Evolutionary conservation across 2,329 filamentous ascomycete genomes (phyloP), one percentile per base, ranked within the genome.

Genomic region (Cercospora brassicicola): DNA sequence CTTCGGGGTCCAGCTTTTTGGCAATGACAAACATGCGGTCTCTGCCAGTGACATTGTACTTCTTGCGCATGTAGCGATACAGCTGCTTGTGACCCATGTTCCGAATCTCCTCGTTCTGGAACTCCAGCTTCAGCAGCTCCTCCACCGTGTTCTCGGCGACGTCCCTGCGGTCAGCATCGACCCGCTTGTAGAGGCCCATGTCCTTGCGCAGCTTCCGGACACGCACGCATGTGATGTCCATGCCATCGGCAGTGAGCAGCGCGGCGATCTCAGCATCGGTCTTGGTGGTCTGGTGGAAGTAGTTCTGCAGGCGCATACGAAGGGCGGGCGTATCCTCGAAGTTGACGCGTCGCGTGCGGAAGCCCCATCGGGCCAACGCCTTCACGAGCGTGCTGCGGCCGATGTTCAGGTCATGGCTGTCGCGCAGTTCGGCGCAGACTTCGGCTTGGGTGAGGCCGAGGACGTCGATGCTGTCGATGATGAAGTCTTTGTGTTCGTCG

Each of bases 171-270:
- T 65, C 56, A 18, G 45, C 39, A 20, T 51, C 62, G 15, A 59
- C 57, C 23, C 62, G 45, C 62, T 67, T 67, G 62, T 65, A 67
- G 31, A 67, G 39, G 10, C 62, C 66, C 66, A 67, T 67, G n/a
- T 67, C 56, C 45, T 67, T 67, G 55, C 66, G 62, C 56, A 64
- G 36, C 28, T 63, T 67, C 28, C 28, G 39, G 10, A 67, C 55
- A 11, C 66, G 66, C 15, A 20, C 33, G 2, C 56, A 26, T 5
- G 31, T 56, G 15, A 67, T 30, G 26, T 67, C 62, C 39, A 60
- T 30, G 23, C 66, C 66, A 9, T 67, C 61, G 18, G 60, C 51
- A 18, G 62, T 56, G 42, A 64, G 39, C 20, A 28, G 9, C 4
- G 31, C 36, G 9, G 66, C 55, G 20, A 63, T 63, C 33, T 67